phyloP scores from a whole-genome alignment of 1,139 yeast genomes.

The Yamadazyma siamensis region DNA sequence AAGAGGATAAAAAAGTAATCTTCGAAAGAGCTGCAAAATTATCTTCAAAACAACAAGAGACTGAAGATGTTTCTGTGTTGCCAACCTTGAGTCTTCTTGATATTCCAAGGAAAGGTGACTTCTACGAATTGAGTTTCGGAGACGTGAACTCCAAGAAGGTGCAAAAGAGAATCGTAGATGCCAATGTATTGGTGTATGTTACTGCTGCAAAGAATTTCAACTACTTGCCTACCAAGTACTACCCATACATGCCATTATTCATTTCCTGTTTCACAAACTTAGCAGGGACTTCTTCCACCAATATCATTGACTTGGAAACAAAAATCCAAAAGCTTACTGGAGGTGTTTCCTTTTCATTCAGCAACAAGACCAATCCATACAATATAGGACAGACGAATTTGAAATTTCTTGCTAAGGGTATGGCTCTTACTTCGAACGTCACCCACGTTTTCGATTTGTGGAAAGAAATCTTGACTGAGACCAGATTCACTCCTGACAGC shows the following conservation, averaged over 20 bases:
- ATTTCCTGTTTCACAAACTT: slow-evolving; percentile 77
- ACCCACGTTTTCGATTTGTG: slow-evolving; percentile 60
- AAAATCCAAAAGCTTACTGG: slow-evolving; percentile 82
- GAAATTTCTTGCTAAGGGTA: slow-evolving; percentile 58
- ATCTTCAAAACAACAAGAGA: slow-evolving; percentile 59
- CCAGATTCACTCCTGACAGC: slow-evolving; percentile 49
- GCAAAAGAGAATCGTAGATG: slow-evolving; percentile 54
- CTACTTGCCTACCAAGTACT: slow-evolving; percentile 55
- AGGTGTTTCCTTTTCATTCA: slow-evolving; percentile 63
- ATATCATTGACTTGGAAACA: slow-evolving; percentile 82
- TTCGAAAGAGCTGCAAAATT: slow-evolving; percentile 57
- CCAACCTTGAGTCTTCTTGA: slow-evolving; percentile 76
- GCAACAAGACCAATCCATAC: slow-evolving; percentile 55
- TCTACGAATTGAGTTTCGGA: slow-evolving; percentile 27
- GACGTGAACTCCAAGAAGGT: slow-evolving; percentile 21
- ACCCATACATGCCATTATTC: slow-evolving; percentile 74
- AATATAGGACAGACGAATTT: slow-evolving; percentile 43
- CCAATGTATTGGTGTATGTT: slow-evolving; percentile 74
- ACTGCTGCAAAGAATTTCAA: slow-evolving; percentile 57
- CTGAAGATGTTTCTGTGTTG: slow-evolving; percentile 72
- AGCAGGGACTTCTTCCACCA: slow-evolving; percentile 66
- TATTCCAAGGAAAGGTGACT: slow-evolving; percentile 59
- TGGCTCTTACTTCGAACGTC: slow-evolving; percentile 68
- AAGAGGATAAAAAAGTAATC: slow-evolving; percentile 56
- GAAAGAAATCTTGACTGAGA: slow-evolving; percentile 62